Evolutionary conservation across 768 basidiomycete genomes (phyloP).

Genomic region (Panellus pusillus): DNA sequence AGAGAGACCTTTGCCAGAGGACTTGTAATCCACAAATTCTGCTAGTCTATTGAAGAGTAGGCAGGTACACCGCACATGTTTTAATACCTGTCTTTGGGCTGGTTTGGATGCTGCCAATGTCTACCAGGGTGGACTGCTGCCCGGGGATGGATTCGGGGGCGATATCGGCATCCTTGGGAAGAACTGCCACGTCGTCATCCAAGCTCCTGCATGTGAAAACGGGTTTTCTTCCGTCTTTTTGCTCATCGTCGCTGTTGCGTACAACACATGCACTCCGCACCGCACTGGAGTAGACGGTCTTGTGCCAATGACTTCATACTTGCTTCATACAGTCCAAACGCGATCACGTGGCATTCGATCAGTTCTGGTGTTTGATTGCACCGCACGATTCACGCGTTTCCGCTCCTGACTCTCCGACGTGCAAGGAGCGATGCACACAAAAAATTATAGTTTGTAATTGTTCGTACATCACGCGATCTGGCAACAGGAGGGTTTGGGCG

Average conservation of each 20-base stretch:
- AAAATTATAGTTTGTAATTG: no score
- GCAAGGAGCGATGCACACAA: no score
- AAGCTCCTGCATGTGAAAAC: constrained; percentile 26
- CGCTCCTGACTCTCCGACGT: no score
- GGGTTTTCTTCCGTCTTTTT: constrained; percentile 3
- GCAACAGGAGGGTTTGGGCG: no score
- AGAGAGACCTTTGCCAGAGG: constrained; percentile 41
- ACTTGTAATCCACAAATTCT: constrained; percentile 42
- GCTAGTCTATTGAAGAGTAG: not conserved
- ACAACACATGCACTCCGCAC: not conserved
- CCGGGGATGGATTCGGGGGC: constrained; percentile 10
- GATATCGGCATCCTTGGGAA: constrained; percentile 15
- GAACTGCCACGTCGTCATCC: constrained; percentile 17
- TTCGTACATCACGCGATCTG: no score
- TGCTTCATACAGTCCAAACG: not conserved
- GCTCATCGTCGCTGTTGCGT: constrained; percentile 12
- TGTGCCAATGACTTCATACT: constrained; percentile 8
- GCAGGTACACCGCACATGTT: not conserved
- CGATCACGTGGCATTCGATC: constrained; percentile 9
- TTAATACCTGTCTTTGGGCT: constrained; percentile 22
- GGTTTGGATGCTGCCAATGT: constrained; percentile 26
- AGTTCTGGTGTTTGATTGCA: not conserved
- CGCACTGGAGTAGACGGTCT: not conserved
- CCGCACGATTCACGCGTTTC: not conserved
- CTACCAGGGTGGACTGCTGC: constrained; percentile 14